Conservation (phyloP, 768 basidiomycete species). For the Lepiota brunneoincarnata region DNA sequence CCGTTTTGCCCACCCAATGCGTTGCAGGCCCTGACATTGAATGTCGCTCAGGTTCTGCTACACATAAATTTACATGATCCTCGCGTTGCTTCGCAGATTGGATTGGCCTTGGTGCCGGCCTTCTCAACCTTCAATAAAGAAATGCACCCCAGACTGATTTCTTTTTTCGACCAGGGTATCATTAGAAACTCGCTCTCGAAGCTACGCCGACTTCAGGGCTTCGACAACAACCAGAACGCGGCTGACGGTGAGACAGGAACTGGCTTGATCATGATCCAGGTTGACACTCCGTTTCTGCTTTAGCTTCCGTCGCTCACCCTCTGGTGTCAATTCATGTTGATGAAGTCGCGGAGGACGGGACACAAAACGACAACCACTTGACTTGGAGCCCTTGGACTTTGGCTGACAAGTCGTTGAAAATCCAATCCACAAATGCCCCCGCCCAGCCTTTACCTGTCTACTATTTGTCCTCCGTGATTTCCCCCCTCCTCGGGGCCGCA, state of each 20-base stretch:
- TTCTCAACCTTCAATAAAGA: constrained; percentile 63
- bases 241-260: constrained; percentile 5
- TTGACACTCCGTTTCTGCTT: background rate
- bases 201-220: constrained; percentile 35
- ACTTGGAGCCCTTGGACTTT: constrained; percentile 2
- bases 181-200: constrained; percentile 52
- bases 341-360: constrained; percentile 33
- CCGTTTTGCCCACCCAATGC: constrained; percentile 71
- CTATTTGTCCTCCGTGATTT: constrained; percentile 57
- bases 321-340: constrained; percentile 64
- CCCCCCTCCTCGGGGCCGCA: constrained; percentile 55
- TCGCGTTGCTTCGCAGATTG: constrained; percentile 54
- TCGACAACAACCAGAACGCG: constrained; percentile 13
- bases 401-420: constrained; percentile 17
- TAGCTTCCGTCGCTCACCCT: constrained; percentile 26
- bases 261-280: background rate
- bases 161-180: constrained; percentile 65
- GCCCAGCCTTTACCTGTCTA: constrained; percentile 54
- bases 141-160: constrained; percentile 62
- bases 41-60: constrained; percentile 68
- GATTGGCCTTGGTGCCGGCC: constrained; percentile 70
- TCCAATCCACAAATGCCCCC: constrained; percentile 56
- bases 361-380: background rate
- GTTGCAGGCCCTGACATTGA: constrained; percentile 68
- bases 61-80: constrained; percentile 51